A percentile compares a stretch with the other conserved stretches of the same genome.
These are phyloP conservation scores for Zizania latifolia DNA, from an alignment of 176 grass and related monocot genomes.

Conservation along the genomic window DNA sequence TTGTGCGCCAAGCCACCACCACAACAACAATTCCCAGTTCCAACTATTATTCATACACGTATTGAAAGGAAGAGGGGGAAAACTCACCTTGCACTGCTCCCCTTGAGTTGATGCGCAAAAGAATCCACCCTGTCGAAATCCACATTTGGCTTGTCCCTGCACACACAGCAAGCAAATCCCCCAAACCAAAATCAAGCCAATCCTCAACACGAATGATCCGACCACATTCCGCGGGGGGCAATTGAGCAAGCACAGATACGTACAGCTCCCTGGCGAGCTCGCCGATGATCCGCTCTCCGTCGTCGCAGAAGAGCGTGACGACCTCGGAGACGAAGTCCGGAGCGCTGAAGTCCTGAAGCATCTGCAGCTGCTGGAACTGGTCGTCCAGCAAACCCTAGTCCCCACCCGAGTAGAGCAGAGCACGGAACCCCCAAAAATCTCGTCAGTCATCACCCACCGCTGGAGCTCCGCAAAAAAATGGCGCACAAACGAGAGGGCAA, in stretches of 20 bases:
- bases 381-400: slow-evolving; percentile 65
- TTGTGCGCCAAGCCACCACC: neutral
- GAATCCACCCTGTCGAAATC: slow-evolving; percentile 54
- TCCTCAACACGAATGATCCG: neutral
- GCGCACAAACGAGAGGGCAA: neutral
- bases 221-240: neutral
- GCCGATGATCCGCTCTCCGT: slow-evolving; percentile 48
- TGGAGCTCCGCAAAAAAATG: slow-evolving; percentile 3
- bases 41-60: neutral
- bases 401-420: neutral
- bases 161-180: slow-evolving; percentile 7
- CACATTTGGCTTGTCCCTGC: slow-evolving; percentile 44
- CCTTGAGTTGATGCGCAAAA: slow-evolving; percentile 64
- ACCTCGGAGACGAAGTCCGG: slow-evolving; percentile 55
- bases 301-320: slow-evolving; percentile 60
- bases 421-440: neutral
- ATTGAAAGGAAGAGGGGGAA: neutral
- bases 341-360: slow-evolving; percentile 33
- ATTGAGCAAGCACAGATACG: neutral
- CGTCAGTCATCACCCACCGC: neutral
- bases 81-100: slow-evolving; percentile 54
- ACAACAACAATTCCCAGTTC: neutral
- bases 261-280: slow-evolving; percentile 50
- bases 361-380: slow-evolving; percentile 60
- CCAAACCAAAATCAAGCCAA: neutral